Base-by-base conservation (phyloP, 2,329 filamentous ascomycete species). In the Monosporascus sp. region DNA sequence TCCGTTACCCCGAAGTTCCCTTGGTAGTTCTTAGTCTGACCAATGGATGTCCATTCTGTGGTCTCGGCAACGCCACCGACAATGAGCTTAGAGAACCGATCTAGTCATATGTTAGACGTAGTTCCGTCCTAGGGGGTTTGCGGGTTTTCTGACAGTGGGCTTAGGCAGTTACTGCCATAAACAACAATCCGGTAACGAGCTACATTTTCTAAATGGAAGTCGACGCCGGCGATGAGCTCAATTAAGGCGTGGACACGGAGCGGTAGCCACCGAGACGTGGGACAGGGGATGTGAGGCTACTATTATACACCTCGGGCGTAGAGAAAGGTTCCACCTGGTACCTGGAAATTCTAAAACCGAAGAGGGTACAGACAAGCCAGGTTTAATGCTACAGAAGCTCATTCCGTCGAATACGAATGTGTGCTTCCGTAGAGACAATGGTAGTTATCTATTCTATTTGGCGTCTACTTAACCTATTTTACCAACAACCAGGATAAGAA, bases 1-100 rank as follows among this genome's bases (percentile, higher is more conserved):
- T 60, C 59, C 2, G 66, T 68, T 24, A 69, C 67, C 17, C 65
- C 65, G 20, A 57, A 60, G 54, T 70, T 68, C 53, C 58, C 65
- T 47, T 66, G 66, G 59, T 64, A 66, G 61, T 68, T 69, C 57
- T 68, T 68, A n/a, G 67, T 68, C 61, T 60, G 61, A 9, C 64
- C 61, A 49, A 68, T 51, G 3, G 63, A 54, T 5, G 52, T 60
- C 65, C 66, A 67, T 48, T 67, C 63, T 8, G 56, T 53, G 6
- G 60, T 51, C 48, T 67, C 64, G 37, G 61, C 31, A 18, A 52
- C 46, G 8, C 62, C 64, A 50, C 60, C 57, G 22, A 67, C 49
- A 39, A 67, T 55, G 1, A 68, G 58, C 41, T 61, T 59, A 2
- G 65, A 62, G 58, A 67, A 68, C 49, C 61, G 62, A 59, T 68